Percentiles rank a stretch among this genome's conserved stretches.
phyloP scores from a whole-genome alignment of 2,329 filamentous ascomycete genomes.

The Xylariaceae sp. region DNA sequence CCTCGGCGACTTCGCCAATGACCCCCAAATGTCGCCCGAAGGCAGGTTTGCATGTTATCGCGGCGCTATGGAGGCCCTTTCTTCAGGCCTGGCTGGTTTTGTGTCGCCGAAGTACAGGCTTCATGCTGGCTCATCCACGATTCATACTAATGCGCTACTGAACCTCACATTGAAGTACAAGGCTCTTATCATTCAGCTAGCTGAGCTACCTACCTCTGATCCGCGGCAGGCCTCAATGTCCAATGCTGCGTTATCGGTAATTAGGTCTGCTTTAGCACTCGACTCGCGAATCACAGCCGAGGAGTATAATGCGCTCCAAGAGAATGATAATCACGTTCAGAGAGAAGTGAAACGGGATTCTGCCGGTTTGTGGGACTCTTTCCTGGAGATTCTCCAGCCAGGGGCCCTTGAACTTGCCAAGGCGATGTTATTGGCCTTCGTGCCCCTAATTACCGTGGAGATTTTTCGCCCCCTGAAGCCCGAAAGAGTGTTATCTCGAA shows the following conservation, averaged over 20 bases:
- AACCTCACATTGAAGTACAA: constrained; percentile 60
- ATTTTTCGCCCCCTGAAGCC: constrained; percentile 56
- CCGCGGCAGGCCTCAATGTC: constrained; percentile 47
- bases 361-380: constrained; percentile 70
- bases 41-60: constrained; percentile 58
- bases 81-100: constrained; percentile 52
- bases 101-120: constrained; percentile 41
- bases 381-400: constrained; percentile 61
- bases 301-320: constrained; percentile 62
- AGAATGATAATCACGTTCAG: constrained; percentile 52
- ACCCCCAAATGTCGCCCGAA: constrained; percentile 47
- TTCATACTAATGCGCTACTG: constrained; percentile 60
- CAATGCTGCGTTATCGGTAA: constrained; percentile 55
- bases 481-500: constrained; percentile 32
- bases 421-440: constrained; percentile 64
- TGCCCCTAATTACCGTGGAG: constrained; percentile 69
- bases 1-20: constrained; percentile 57
- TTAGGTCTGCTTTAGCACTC: constrained; percentile 60
- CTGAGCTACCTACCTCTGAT: constrained; percentile 42
- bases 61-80: constrained; percentile 57
- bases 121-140: constrained; percentile 48
- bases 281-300: constrained; percentile 65
- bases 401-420: constrained; percentile 68
- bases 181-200: constrained; percentile 52
- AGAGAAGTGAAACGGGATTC: constrained; percentile 65